Evolutionary conservation across 768 basidiomycete genomes (phyloP).

Genomic region (Mycena amicta): DNA sequence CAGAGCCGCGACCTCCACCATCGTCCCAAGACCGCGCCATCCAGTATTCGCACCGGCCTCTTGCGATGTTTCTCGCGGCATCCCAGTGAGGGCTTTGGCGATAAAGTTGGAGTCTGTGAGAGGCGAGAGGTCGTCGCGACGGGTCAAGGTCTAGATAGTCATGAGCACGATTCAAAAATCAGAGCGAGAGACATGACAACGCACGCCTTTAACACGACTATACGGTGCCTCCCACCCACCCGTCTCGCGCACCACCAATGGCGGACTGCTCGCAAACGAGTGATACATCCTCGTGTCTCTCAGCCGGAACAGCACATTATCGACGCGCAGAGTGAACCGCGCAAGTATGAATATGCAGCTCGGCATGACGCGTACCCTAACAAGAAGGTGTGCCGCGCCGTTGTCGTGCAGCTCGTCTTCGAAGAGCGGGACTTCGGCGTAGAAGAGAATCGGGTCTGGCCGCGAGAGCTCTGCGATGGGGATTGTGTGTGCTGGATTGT

Average conservation of each 20-base stretch:
- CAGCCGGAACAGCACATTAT: conserved; percentile 89
- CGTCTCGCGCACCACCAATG: conserved; percentile 73
- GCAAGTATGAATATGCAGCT: conserved; percentile 89
- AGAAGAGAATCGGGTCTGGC: conserved; percentile 97
- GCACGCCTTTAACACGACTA: conserved; percentile 73
- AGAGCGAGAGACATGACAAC: too few species aligned
- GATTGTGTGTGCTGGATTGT: conserved; percentile 63
- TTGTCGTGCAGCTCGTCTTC: conserved; percentile 99
- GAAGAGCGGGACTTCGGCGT: conserved; percentile 91
- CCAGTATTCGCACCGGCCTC: conserved; percentile 68
- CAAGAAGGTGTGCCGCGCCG: conserved; percentile 81
- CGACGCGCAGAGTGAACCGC: conserved; percentile 92
- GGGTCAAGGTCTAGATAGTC: conserved; percentile 58
- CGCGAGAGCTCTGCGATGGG: conserved; percentile 84
- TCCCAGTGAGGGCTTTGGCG: conserved; percentile 64
- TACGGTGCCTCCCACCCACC: conserved; percentile 94
- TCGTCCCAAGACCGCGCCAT: conserved; percentile 83
- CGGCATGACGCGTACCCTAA: conserved; percentile 98
- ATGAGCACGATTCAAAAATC: conserved; percentile 6
- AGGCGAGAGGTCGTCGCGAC: conserved; percentile 80
- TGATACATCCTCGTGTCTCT: conserved; percentile 91
- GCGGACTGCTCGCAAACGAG: conserved; percentile 64
- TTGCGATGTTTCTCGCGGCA: conserved; percentile 62
- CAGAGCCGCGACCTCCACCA: conserved; percentile 47
- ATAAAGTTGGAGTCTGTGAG: conserved; percentile 88